phyloP scores from a whole-genome alignment of 202 grass and related monocot genomes.

The Eragrostis tef region DNA sequence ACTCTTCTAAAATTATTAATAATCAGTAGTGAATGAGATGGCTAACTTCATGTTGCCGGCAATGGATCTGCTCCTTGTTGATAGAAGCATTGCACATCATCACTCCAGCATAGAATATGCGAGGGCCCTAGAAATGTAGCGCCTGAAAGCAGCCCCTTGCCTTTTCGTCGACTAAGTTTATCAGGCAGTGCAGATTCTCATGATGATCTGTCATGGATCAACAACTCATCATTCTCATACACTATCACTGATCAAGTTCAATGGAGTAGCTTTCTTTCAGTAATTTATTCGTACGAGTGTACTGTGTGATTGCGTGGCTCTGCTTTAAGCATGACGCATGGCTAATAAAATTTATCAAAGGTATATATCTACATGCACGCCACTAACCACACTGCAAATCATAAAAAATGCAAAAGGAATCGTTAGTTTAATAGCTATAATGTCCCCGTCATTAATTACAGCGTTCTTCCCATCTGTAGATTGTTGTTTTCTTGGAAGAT shows the following conservation, averaged over 20 bases:
- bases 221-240: background rate
- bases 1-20: slow-evolving; percentile 7
- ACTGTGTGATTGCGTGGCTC: slow-evolving; percentile 5
- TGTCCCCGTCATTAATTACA: background rate
- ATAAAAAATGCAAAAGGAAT: background rate
- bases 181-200: background rate
- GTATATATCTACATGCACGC: no score
- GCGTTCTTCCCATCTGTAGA: no score
- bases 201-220: background rate
- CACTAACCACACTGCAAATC: no score
- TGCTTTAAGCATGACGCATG: slow-evolving; percentile 57
- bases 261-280: background rate
- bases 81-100: background rate
- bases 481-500: no score
- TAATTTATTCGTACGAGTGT: background rate
- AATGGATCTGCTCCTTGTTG: background rate
- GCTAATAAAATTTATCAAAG: background rate
- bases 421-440: no score
- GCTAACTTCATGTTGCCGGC: background rate
- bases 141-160: background rate
- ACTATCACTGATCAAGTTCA: slow-evolving; percentile 5
- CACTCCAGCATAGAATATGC: background rate
- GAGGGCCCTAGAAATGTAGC: slow-evolving; percentile 10
- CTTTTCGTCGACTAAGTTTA: slow-evolving; percentile 7
- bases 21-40: background rate